Conservation (phyloP, 2,329 filamentous ascomycete genomes). For the Chaetomiaceae sp. region DNA sequence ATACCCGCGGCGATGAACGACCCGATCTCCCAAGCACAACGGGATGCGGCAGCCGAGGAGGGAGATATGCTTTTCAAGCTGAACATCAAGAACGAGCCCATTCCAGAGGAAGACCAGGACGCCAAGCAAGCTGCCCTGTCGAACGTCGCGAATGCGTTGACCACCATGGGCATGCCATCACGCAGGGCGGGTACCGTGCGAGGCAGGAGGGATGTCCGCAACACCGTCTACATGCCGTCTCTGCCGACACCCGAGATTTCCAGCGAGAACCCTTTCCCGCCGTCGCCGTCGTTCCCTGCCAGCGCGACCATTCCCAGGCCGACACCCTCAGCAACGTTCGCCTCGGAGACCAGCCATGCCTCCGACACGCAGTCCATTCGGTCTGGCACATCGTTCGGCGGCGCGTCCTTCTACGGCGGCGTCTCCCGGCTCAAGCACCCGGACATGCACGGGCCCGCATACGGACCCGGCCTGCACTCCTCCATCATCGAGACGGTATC, state of each 20-base stretch:
- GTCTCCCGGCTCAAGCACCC: slow-evolving; percentile 69
- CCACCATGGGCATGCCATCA: slow-evolving; percentile 55
- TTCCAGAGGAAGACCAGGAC: slow-evolving; percentile 69
- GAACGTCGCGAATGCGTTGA: slow-evolving; percentile 68
- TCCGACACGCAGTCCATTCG: slow-evolving; percentile 90
- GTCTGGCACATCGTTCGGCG: slow-evolving; percentile 72
- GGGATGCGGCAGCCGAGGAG: slow-evolving; percentile 57
- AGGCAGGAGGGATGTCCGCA: slow-evolving; percentile 84
- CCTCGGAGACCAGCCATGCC: slow-evolving; percentile 56
- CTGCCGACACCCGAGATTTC: slow-evolving; percentile 31
- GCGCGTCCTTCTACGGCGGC: slow-evolving; percentile 32
- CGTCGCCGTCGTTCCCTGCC: slow-evolving; percentile 34
- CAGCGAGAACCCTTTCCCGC: slow-evolving; percentile 30
- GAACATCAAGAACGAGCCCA: slow-evolving; percentile 71
- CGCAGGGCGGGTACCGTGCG: slow-evolving; percentile 71
- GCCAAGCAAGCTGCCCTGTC: slow-evolving; percentile 68
- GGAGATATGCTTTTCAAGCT: slow-evolving; percentile 68
- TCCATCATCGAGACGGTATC: slow-evolving; percentile 92
- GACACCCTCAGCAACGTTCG: slow-evolving; percentile 47
- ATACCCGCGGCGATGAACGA: slow-evolving; percentile 60
- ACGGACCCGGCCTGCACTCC: slow-evolving; percentile 71
- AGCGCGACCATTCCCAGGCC: slow-evolving; percentile 33
- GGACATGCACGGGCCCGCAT: slow-evolving; percentile 69
- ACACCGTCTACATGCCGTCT: slow-evolving; percentile 74
- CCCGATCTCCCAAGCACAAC: slow-evolving; percentile 66